Evolutionary conservation across 495 filamentous ascomycete species (phyloP).

Genomic region (Talaromyces liani): DNA sequence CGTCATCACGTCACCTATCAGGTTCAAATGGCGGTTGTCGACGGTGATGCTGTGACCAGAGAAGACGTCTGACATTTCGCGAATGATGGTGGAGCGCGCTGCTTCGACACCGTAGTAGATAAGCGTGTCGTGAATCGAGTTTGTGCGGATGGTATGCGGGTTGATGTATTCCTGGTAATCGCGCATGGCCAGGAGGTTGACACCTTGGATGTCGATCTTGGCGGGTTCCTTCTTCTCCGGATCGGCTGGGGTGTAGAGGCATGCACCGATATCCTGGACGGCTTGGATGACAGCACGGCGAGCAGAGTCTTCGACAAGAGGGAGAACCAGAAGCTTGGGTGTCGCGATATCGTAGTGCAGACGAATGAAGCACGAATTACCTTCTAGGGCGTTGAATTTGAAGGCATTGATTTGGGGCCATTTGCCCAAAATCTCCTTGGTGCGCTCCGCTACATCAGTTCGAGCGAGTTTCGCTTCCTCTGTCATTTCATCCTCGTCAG

Average conservation of each 20-base stretch:
- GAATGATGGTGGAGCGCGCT: constrained; percentile 74
- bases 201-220: constrained; percentile 70
- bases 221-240: constrained; percentile 45
- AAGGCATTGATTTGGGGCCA: constrained; percentile 62
- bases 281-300: constrained; percentile 78
- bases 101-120: constrained; percentile 89
- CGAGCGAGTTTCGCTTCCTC: constrained; percentile 20
- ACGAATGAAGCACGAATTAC: constrained; percentile 69
- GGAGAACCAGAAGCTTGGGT: constrained; percentile 89
- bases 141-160: constrained; percentile 79
- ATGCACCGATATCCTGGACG: constrained; percentile 64
- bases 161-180: constrained; percentile 80
- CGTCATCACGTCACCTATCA: constrained; percentile 97
- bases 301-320: constrained; percentile 72
- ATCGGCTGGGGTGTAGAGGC: constrained; percentile 62
- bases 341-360: constrained; percentile 75
- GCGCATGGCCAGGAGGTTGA: constrained; percentile 86
- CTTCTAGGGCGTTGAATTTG: constrained; percentile 68
- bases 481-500: constrained; percentile 23
- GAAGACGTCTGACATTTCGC: constrained; percentile 84
- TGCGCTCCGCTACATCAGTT: constrained; percentile 44
- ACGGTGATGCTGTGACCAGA: constrained; percentile 86
- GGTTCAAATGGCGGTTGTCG: constrained; percentile 84
- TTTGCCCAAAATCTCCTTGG: constrained; percentile 58
- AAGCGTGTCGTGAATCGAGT: constrained; percentile 83